These are phyloP conservation scores for Starmerella floris DNA, from an alignment of 805 yeast species.

Conservation along the genomic window DNA sequence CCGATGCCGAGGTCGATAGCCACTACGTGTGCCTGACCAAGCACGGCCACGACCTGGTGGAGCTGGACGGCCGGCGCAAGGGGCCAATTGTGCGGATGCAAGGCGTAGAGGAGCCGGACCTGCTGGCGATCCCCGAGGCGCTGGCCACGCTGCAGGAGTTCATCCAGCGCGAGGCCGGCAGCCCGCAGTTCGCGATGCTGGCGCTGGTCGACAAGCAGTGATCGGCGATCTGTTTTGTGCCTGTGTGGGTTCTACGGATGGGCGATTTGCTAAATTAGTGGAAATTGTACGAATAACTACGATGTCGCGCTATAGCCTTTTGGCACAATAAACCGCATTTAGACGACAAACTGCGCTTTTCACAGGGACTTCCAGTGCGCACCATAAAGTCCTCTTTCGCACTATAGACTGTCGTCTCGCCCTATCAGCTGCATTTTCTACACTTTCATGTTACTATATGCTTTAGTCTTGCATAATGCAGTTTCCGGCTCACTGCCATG, in stretches of 20 bases:
- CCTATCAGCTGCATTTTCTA: too few relatives aligned
- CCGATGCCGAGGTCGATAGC: constrained; percentile 38
- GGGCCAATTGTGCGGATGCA: constrained; percentile 50
- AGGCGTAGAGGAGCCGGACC: constrained; percentile 15
- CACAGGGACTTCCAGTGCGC: too few relatives aligned
- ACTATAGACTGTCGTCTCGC: too few relatives aligned
- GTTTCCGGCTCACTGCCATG: too few relatives aligned
- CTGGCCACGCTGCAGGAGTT: constrained; percentile 49
- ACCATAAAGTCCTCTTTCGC: too few relatives aligned
- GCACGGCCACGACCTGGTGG: constrained; percentile 49
- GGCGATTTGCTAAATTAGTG: not conserved
- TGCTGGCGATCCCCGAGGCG: constrained; percentile 34
- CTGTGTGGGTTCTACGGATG: not conserved
- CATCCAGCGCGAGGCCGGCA: constrained; percentile 34
- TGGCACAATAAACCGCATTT: too few relatives aligned
- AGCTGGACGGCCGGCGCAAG: constrained; percentile 74
- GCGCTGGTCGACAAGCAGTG: constrained; percentile 33
- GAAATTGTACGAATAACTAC: too few relatives aligned
- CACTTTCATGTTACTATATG: too few relatives aligned
- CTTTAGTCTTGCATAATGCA: too few relatives aligned
- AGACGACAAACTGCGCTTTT: too few relatives aligned
- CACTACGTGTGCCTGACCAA: constrained; percentile 65
- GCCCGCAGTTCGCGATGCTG: constrained; percentile 52
- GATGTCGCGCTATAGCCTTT: too few relatives aligned
- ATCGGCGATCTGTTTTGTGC: too few relatives aligned